These are phyloP conservation scores for Phytophthora pluvialis DNA, from an alignment of 352 stramenopile genomes.

Conservation along the genomic window DNA sequence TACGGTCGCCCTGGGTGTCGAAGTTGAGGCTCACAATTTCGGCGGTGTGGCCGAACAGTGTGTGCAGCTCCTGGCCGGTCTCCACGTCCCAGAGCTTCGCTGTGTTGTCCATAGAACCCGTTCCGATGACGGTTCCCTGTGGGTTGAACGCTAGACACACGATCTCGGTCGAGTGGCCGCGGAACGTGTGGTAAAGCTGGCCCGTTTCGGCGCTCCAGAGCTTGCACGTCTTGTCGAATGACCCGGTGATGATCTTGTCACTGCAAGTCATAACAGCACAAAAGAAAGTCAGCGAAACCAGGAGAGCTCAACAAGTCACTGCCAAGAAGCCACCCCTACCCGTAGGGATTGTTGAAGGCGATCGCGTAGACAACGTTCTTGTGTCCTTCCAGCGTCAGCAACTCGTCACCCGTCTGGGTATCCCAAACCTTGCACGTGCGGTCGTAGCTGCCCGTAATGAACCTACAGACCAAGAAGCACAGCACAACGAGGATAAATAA, in stretches of 20 bases:
- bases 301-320: not conserved
- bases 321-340: constrained; percentile 40
- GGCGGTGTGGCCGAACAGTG: constrained; percentile 93
- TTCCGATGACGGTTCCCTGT: constrained; percentile 91
- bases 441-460: constrained; percentile 97
- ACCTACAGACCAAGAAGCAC: constrained; percentile 47
- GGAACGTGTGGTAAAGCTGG: constrained; percentile 94
- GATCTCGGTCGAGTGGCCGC: constrained; percentile 95
- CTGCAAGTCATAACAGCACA: constrained; percentile 25
- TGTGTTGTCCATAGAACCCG: constrained; percentile 94
- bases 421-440: constrained; percentile 97
- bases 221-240: constrained; percentile 97
- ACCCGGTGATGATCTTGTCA: constrained; percentile 96
- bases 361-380: constrained; percentile 97
- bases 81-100: constrained; percentile 97
- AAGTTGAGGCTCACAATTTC: constrained; percentile 97
- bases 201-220: constrained; percentile 95
- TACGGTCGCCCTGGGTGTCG: constrained; percentile 91
- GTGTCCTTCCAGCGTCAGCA: constrained; percentile 94
- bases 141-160: constrained; percentile 97
- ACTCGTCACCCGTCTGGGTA: constrained; percentile 93
- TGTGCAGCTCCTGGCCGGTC: constrained; percentile 94
- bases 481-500: not conserved
- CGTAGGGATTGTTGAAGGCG: constrained; percentile 97
- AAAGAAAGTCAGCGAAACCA: not conserved